Conservation (phyloP, 306 rosid species). For the Mucuna pruriens region DNA sequence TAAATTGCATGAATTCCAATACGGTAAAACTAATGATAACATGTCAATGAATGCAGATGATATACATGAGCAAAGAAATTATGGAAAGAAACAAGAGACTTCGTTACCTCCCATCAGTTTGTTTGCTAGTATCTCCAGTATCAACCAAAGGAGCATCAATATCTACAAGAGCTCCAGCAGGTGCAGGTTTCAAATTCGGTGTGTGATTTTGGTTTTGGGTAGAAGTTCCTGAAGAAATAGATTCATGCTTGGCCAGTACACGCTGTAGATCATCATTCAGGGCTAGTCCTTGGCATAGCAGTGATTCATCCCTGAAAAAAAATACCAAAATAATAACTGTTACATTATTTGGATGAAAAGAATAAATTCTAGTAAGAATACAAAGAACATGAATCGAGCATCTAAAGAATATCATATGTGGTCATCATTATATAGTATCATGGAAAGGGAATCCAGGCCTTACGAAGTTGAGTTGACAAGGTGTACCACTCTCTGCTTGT, state of each 20-base stretch:
- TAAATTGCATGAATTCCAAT: conserved; percentile 17
- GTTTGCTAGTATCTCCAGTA: conserved; percentile 70
- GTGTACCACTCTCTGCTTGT: conserved; percentile 98
- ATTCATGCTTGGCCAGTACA: conserved; percentile 87
- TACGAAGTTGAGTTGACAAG: conserved; percentile 97
- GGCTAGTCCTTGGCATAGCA: conserved; percentile 87
- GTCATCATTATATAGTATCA: conserved; percentile 17
- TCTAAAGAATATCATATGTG: background rate
- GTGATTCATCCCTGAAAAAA: conserved; percentile 81
- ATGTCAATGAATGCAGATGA: conserved; percentile 27
- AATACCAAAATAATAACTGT: background rate
- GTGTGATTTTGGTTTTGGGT: conserved; percentile 38
- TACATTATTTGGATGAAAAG: background rate
- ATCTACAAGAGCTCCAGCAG: conserved; percentile 64
- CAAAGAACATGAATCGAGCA: background rate
- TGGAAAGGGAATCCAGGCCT: conserved; percentile 44
- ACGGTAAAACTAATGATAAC: conserved; percentile 11
- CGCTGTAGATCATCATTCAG: conserved; percentile 97
- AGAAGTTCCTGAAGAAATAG: conserved; percentile 73
- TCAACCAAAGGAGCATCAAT: conserved; percentile 79
- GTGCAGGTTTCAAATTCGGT: conserved; percentile 60
- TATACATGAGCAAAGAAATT: conserved; percentile 27
- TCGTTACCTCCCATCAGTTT: conserved; percentile 67
- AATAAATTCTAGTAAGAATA: background rate
- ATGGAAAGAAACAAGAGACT: conserved; percentile 12